Evolutionary conservation across 2,329 filamentous ascomycete genomes (phyloP), one percentile per base, ranked within the genome.

Genomic region (Fusarium kyushuense): DNA sequence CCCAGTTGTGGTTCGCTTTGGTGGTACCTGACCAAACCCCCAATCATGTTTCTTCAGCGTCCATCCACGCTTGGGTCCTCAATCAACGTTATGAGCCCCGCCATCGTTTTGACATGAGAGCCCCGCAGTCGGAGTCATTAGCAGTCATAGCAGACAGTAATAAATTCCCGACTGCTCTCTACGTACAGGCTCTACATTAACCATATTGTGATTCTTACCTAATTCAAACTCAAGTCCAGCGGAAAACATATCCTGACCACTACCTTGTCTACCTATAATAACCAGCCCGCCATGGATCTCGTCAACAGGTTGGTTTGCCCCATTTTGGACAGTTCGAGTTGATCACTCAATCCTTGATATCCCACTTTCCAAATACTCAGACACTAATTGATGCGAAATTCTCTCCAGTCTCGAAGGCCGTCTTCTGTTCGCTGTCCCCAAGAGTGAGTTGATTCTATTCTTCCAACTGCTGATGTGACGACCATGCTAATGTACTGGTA

Each of bases 341-440:
- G 47, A 38, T 32, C 19, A 32, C 35, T 32, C 30, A 41, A 40
- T 21, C 30, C 38, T 54, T 29, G 32, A 55, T 25, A 45, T 62
- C 33, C 49, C 32, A 33, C 46, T 19, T 40, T 48, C 35, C n/a
- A 45, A 27, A 35, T 63, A 21, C 14, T 35, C 56, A 58, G 52
- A 55, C 29, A 47, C 71, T 73, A 64, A 73, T 62, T 30, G 63
- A 73, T 56, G 23, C 23, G 38, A 54, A 58, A 63, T 45, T 48
- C 35, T 43, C 48, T 64, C 40, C 56, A 97, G 94, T 84, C 87
- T 97, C 78, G 93, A 96, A 85, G 94, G 95, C 77, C 92, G 96
- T 71, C 87, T 98, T 58, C 88, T 98, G 67, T 97, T 99, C 78
- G 96, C 96, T 65, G 93, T 99, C n/a, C 96, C 96, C 64, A 99